phyloP scores from a whole-genome alignment of 139 green algal genomes.

The Limnomonas spitsbergensis region DNA sequence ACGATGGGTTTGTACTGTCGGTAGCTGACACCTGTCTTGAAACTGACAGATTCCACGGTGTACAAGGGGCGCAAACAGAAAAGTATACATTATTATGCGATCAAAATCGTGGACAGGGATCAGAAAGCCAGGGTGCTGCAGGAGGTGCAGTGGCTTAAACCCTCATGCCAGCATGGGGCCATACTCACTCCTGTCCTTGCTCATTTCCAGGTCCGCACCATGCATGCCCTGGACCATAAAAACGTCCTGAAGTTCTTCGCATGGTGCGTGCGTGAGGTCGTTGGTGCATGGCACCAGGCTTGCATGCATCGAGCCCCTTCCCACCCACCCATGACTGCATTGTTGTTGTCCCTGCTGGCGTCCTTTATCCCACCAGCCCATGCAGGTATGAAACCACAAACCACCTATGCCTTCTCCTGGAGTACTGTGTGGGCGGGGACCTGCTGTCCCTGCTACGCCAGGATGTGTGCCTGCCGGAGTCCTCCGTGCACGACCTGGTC shows the following conservation, averaged over 20 bases:
- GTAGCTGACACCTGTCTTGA: no score
- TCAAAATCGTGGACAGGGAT: conserved; percentile 89
- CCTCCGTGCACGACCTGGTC: conserved; percentile 79
- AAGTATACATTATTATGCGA: conserved; percentile 90
- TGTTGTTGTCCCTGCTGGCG: no score
- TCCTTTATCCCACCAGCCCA: no score
- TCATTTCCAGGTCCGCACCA: conserved; percentile 67
- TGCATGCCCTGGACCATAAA: conserved; percentile 83
- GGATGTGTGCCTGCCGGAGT: conserved; percentile 82
- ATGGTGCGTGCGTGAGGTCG: conserved; percentile 79
- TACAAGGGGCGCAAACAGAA: conserved; percentile 94
- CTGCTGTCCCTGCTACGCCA: conserved; percentile 79
- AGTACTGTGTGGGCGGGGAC: conserved; percentile 95
- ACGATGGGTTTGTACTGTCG: no score
- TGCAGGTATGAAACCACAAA: conserved; percentile 93
- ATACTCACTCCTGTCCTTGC: not conserved
- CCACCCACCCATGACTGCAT: no score
- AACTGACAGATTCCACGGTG: conserved; percentile 65
- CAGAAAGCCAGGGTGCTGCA: conserved; percentile 83
- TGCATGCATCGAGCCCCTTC: no score
- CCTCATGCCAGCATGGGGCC: not conserved
- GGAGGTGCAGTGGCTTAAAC: conserved; percentile 83
- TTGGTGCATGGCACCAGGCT: no score
- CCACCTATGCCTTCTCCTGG: conserved; percentile 94
- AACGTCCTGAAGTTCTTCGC: conserved; percentile 91